phyloP scores from a whole-genome alignment of 768 basidiomycete species.

The Naganishia kalamii region DNA sequence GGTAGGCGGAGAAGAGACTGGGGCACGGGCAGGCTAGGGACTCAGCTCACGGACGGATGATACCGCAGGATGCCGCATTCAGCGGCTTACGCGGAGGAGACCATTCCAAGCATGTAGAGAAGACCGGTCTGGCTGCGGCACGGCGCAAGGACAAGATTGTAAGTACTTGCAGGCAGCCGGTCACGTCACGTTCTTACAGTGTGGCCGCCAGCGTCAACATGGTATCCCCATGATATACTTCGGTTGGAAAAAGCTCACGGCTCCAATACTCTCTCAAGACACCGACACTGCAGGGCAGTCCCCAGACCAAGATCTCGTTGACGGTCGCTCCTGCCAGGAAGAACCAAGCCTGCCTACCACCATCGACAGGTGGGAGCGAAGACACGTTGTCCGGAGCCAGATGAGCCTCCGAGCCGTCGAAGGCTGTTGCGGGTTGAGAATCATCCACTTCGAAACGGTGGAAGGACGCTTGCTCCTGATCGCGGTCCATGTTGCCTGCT shows the following conservation, averaged over 20 bases:
- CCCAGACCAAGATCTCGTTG: constrained; percentile 37
- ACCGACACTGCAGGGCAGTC: constrained; percentile 40
- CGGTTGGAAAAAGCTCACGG: constrained; percentile 28
- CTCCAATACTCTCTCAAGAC: constrained; percentile 40
- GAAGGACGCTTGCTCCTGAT: neutral
- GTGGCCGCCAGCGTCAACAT: constrained; percentile 39
- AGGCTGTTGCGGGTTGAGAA: neutral
- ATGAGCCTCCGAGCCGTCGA: neutral
- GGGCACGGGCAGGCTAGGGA: neutral
- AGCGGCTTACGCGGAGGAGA: constrained; percentile 37
- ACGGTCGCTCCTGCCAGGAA: constrained; percentile 36
- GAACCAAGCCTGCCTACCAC: constrained; percentile 34
- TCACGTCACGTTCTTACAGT: constrained; percentile 15
- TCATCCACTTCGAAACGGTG: constrained; percentile 4
- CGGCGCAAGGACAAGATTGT: neutral
- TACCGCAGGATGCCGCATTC: neutral
- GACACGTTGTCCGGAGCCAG: neutral
- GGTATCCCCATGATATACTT: constrained; percentile 23
- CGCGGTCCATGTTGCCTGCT: neutral
- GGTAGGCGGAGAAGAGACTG: constrained; percentile 18
- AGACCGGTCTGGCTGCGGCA: constrained; percentile 31
- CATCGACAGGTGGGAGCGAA: constrained; percentile 28
- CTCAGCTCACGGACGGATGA: neutral
- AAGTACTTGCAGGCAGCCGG: neutral
- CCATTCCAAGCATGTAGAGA: constrained; percentile 30